Evolutionary conservation across 2,329 filamentous ascomycete genomes (phyloP).

Genomic region (Trichoderma koningii): DNA sequence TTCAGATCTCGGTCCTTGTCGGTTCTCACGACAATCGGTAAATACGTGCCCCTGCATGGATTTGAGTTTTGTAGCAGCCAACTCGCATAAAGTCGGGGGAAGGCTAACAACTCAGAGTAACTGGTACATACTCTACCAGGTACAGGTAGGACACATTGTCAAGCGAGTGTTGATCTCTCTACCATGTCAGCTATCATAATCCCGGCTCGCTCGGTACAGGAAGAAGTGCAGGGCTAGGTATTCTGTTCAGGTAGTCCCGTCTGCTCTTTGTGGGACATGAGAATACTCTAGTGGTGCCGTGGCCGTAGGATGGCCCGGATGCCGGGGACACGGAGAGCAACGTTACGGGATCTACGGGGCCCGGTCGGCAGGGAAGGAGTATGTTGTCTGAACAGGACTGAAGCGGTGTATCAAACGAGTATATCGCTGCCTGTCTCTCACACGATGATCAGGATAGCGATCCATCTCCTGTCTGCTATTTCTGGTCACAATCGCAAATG

Average conservation of each 20-base stretch:
- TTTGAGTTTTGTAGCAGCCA: neutral
- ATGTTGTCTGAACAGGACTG: neutral
- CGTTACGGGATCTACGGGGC: neutral
- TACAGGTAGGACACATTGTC: too few relatives aligned
- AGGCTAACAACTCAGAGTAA: too few relatives aligned
- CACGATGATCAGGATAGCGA: too few relatives aligned
- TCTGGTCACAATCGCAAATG: too few relatives aligned
- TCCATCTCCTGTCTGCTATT: too few relatives aligned
- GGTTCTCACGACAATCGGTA: neutral
- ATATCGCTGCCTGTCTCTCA: too few relatives aligned
- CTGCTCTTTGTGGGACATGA: neutral
- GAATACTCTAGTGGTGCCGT: neutral
- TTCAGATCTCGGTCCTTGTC: conserved; percentile 2
- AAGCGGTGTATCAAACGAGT: neutral
- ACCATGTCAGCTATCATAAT: too few relatives aligned
- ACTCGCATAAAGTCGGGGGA: neutral
- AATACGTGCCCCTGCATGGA: neutral
- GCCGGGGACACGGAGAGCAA: neutral
- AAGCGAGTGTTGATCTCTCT: too few relatives aligned
- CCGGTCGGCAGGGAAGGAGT: neutral
- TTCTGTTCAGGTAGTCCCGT: neutral
- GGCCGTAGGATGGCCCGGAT: neutral
- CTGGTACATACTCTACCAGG: too few relatives aligned
- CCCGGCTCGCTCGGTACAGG: neutral
- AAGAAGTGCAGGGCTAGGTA: too few relatives aligned